Evolutionary conservation across 495 filamentous ascomycete genomes (phyloP).

Genomic region (Aspergillus steynii): DNA sequence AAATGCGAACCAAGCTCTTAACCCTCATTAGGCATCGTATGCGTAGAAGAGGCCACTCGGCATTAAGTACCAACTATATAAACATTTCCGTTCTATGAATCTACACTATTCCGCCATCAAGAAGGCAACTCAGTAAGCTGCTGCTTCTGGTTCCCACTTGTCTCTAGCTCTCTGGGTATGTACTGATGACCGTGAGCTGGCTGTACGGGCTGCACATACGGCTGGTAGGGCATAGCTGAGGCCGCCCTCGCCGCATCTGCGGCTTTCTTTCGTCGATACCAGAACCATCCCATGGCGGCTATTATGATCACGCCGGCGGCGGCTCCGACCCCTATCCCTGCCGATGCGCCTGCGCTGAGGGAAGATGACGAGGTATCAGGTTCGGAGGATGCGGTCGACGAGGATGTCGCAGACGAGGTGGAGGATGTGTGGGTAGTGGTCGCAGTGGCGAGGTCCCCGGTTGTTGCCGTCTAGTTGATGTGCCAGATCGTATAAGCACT

Average conservation of each 20-base stretch:
- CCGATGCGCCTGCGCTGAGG: conserved; percentile 7
- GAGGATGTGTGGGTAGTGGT: not conserved
- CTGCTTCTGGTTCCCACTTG: not conserved
- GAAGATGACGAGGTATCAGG: conserved; percentile 1
- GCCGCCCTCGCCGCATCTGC: not conserved
- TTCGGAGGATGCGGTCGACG: not conserved
- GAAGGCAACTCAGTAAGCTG: not conserved
- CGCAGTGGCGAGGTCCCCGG: not conserved
- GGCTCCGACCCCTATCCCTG: conserved; percentile 11
- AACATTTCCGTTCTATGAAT: no score
- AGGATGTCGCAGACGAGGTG: not conserved
- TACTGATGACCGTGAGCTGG: not conserved
- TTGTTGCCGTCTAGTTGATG: not conserved
- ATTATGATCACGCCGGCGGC: conserved; percentile 5
- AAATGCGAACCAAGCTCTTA: no score
- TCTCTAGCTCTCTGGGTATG: not conserved
- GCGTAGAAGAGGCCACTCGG: no score
- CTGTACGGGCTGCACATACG: not conserved
- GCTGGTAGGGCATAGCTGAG: not conserved
- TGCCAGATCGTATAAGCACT: not conserved
- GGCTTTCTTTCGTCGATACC: conserved; percentile 3
- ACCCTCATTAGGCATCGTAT: no score
- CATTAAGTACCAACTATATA: no score
- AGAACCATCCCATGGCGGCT: conserved; percentile 3
- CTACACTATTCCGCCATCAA: not conserved